A percentile compares a stretch with the other conserved stretches of the same genome.
phyloP scores from a whole-genome alignment of 2,329 filamentous ascomycete genomes.

The Claviceps capensis region DNA sequence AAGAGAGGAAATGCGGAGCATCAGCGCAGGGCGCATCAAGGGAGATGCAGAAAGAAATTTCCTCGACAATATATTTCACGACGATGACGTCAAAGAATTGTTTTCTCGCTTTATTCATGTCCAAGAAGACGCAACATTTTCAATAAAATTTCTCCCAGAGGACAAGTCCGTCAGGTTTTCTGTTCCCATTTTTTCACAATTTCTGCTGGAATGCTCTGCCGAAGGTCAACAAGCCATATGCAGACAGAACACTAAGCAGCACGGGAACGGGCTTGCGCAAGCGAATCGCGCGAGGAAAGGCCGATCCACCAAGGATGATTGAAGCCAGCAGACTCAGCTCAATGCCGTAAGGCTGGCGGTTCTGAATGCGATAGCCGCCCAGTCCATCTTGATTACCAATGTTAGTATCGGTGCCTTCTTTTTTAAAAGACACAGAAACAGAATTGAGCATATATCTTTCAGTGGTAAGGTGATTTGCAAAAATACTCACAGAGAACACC shows the following conservation, averaged over 20 bases:
- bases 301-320: constrained; percentile 67
- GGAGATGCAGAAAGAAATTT: background rate
- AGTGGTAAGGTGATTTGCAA: background rate
- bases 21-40: background rate
- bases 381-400: constrained; percentile 44
- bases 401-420: background rate
- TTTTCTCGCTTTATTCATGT: background rate
- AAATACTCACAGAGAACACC: constrained; percentile 46
- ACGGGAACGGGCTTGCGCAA: constrained; percentile 73
- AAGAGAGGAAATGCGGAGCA: too few relatives aligned
- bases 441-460: too few relatives aligned
- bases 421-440: background rate
- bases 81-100: background rate
- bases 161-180: too few relatives aligned
- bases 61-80: background rate
- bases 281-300: constrained; percentile 76
- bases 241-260: constrained; percentile 63
- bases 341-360: constrained; percentile 63
- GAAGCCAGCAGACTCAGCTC: constrained; percentile 85
- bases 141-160: too few relatives aligned
- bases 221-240: constrained; percentile 68
- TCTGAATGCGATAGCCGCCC: constrained; percentile 68
- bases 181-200: constrained; percentile 14
- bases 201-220: constrained; percentile 49
- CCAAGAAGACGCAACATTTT: background rate